Percentiles rank a stretch among this genome's conserved stretches.
phyloP scores from a whole-genome alignment of 192 early-diverging fungal species.

The Entomortierella beljakovae region DNA sequence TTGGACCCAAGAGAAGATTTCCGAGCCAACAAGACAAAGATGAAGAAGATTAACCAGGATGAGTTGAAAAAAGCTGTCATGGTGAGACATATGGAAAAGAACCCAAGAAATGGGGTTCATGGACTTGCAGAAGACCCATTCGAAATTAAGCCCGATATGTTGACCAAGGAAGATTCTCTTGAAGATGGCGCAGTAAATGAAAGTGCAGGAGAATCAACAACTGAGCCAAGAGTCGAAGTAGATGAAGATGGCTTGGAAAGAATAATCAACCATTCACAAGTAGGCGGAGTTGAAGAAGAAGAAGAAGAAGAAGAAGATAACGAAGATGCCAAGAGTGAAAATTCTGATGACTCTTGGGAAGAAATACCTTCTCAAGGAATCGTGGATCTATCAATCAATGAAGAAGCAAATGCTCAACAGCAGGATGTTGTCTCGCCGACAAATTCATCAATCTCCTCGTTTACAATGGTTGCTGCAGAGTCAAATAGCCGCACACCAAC shows the following conservation, averaged over 20 bases:
- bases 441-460: slow-evolving; percentile 24
- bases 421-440: background rate
- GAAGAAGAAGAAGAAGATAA: background rate
- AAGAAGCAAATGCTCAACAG: background rate
- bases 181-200: background rate
- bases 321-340: slow-evolving; percentile 4
- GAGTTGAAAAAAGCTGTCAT: background rate
- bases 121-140: slow-evolving; percentile 11
- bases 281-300: background rate
- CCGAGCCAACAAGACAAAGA: slow-evolving; percentile 40
- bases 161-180: slow-evolving; percentile 1
- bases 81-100: slow-evolving; percentile 20
- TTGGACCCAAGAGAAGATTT: slow-evolving; percentile 48
- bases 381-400: slow-evolving; percentile 10
- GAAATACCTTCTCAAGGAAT: slow-evolving; percentile 24
- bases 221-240: background rate
- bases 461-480: slow-evolving; percentile 17
- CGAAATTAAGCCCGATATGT: slow-evolving; percentile 18
- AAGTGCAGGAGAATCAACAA: background rate
- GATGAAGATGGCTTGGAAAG: slow-evolving; percentile 11
- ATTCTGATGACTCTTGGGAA: slow-evolving; percentile 51
- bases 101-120: slow-evolving; percentile 26
- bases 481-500: background rate
- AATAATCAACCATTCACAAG: slow-evolving; percentile 4
- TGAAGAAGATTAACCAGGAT: slow-evolving; percentile 17